Evolutionary conservation across 768 basidiomycete species (phyloP).

Genomic region (Amanita polypyramis): DNA sequence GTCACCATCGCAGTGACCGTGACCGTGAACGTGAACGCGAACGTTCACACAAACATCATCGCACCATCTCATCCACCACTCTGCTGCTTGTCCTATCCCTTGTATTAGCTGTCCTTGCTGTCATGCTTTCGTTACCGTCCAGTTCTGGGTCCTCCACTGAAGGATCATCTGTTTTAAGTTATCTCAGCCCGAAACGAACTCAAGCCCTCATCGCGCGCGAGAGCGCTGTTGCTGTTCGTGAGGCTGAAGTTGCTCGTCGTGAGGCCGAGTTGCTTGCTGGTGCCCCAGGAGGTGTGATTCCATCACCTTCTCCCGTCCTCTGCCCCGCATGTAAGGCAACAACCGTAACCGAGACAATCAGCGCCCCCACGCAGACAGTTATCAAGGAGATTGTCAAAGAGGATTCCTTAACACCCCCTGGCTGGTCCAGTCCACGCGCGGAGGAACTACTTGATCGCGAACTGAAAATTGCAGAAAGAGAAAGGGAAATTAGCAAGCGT

Average conservation of each 20-base stretch:
- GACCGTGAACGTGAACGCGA: constrained; percentile 56
- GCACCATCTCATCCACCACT: constrained; percentile 85
- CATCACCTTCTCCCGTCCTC: constrained; percentile 35
- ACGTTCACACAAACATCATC: constrained; percentile 60
- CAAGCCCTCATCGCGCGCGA: constrained; percentile 75
- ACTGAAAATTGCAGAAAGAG: constrained; percentile 74
- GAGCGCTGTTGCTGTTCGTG: constrained; percentile 68
- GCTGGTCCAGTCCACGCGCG: constrained; percentile 69
- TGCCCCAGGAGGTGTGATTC: constrained; percentile 71
- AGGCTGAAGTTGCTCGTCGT: constrained; percentile 82
- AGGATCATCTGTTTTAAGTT: constrained; percentile 47
- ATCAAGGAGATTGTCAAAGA: constrained; percentile 86
- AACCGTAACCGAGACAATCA: constrained; percentile 45
- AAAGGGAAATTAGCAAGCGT: constrained; percentile 77
- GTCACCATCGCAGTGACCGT: constrained; percentile 40
- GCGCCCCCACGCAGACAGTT: constrained; percentile 58
- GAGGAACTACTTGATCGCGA: constrained; percentile 82
- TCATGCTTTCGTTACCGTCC: constrained; percentile 81
- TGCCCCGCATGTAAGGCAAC: constrained; percentile 52
- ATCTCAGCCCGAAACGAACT: constrained; percentile 73
- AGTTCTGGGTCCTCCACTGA: constrained; percentile 27
- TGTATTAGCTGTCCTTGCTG: constrained; percentile 77
- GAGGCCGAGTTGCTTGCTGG: constrained; percentile 80
- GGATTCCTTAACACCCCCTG: constrained; percentile 65
- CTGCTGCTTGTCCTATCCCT: constrained; percentile 80